Evolutionary conservation across 1,284 basidiomycete genomes (phyloP), one percentile per base, ranked within the genome.

Genomic region (Sporisorium graminicola): DNA sequence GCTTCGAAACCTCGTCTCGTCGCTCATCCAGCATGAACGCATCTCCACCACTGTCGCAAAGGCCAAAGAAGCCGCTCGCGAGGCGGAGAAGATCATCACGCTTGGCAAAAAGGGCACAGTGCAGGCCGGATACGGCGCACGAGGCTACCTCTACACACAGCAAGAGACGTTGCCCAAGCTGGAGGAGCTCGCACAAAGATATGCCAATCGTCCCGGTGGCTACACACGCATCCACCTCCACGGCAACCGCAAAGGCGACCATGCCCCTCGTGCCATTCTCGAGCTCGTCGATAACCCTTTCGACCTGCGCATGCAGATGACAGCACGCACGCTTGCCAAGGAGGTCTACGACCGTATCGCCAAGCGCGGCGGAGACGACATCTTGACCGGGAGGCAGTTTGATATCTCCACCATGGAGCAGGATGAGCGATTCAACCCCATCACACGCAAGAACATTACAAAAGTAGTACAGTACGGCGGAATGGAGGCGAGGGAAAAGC

Each of bases 21-120:
- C 95, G 16, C 89, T 99, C 52, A 90, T 99, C 69, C 91, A 98
- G 85, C 95, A 99, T 87, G 94, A 98, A 85, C 92, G 94, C 83
- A 96, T 99, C 86, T 92, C 93, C 86, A 99, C 97, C 6, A 99
- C 97, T 0, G 88, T 98, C 29, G 93, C 97, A 24, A 99, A 99
- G 87, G 97, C 97, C 2, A 92, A 93, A 85, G 95, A 98, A 84
- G 89, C 95, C 5, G 93, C 94, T 12, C 90, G 94, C 75, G 87
- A 97, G 60, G 95, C 95, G 44, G 97, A 99, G 86, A 97, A 97
- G 90, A 94, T 94, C 74, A 63, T 85, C 68, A 85, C 84, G 14
- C 75, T 84, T 13, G 82, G 80, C 35, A 85, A 85, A 65, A 49
- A 74, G 5, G 75, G 74, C 24, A 79, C 78, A 6, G 63, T 63